Evolutionary conservation across 108 stramenopile species (phyloP).

Genomic region (Mediolabrus comicus): DNA sequence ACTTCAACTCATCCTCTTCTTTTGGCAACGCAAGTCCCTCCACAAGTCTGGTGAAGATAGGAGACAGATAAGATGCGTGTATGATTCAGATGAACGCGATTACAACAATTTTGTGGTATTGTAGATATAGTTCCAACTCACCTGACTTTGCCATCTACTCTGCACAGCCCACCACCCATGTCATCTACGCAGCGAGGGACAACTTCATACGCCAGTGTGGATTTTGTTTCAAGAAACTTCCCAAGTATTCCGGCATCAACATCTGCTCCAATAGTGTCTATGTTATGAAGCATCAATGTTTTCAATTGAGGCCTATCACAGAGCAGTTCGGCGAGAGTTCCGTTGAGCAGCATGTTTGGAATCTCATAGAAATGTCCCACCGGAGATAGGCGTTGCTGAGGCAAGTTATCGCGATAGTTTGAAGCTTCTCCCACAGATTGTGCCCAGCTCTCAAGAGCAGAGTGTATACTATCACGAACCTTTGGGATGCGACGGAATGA

Average conservation of each 20-base stretch:
- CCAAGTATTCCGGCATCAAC: slow-evolving; percentile 61
- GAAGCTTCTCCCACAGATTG: slow-evolving; percentile 51
- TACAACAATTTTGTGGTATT: too few species aligned
- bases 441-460: slow-evolving; percentile 57
- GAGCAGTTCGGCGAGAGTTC: slow-evolving; percentile 51
- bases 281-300: slow-evolving; percentile 68
- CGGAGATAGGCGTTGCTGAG: slow-evolving; percentile 57
- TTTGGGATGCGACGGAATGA: too few species aligned
- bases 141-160: not conserved
- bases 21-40: slow-evolving; percentile 59
- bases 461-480: slow-evolving; percentile 38
- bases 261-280: slow-evolving; percentile 62
- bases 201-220: slow-evolving; percentile 53
- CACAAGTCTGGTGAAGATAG: slow-evolving; percentile 50
- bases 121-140: too few species aligned
- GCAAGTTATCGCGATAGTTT: slow-evolving; percentile 54
- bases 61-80: too few species aligned
- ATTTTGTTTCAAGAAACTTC: slow-evolving; percentile 36
- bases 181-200: slow-evolving; percentile 64
- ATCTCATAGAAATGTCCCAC: slow-evolving; percentile 67
- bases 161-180: slow-evolving; percentile 26
- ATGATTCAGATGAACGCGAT: too few species aligned
- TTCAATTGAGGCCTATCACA: slow-evolving; percentile 54
- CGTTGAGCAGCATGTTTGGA: slow-evolving; percentile 58
- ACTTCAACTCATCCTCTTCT: slow-evolving; percentile 61